A percentile compares a stretch with the other conserved stretches of the same genome.
phyloP scores from a whole-genome alignment of 2,329 filamentous ascomycete species.

The Pseudopyrenochaeta lycopersici region DNA sequence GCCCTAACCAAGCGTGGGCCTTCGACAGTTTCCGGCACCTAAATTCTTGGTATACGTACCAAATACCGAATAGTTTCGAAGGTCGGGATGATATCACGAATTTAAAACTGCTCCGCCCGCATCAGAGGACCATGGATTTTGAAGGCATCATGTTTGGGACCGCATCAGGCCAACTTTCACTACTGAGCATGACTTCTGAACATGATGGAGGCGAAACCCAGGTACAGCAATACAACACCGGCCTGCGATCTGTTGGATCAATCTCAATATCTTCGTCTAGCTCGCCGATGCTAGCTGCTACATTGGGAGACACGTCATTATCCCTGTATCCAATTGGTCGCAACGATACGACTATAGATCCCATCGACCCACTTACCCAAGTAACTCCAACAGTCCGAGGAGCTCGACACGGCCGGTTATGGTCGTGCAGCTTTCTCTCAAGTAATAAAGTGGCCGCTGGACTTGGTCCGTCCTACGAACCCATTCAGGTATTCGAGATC shows the following conservation, averaged over 20 bases:
- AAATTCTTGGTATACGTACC: conserved; percentile 62
- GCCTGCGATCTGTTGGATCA: conserved; percentile 56
- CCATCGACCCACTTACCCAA: conserved; percentile 23
- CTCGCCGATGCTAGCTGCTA: conserved; percentile 60
- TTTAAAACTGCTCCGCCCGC: conserved; percentile 61
- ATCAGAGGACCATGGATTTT: conserved; percentile 45
- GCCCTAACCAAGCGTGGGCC: conserved; percentile 28
- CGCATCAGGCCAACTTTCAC: conserved; percentile 62
- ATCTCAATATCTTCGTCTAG: conserved; percentile 55
- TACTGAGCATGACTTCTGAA: conserved; percentile 31
- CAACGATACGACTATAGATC: conserved; percentile 37
- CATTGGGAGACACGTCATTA: conserved; percentile 57
- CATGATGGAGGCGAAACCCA: conserved; percentile 7
- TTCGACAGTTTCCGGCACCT: conserved; percentile 45
- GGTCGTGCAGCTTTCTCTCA: conserved; percentile 65
- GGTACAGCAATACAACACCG: conserved; percentile 52
- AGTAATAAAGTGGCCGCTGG: conserved; percentile 62
- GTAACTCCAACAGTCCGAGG: conserved; percentile 22
- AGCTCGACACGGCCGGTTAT: conserved; percentile 40
- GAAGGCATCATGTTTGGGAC: conserved; percentile 65
- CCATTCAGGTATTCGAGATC: conserved; percentile 61
- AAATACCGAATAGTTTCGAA: conserved; percentile 59
- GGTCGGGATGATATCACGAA: conserved; percentile 68
- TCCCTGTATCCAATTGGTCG: conserved; percentile 55
- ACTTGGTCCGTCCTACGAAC: conserved; percentile 53